phyloP scores from a whole-genome alignment of 352 stramenopile genomes.

The Globisporangium echinulatum region DNA sequence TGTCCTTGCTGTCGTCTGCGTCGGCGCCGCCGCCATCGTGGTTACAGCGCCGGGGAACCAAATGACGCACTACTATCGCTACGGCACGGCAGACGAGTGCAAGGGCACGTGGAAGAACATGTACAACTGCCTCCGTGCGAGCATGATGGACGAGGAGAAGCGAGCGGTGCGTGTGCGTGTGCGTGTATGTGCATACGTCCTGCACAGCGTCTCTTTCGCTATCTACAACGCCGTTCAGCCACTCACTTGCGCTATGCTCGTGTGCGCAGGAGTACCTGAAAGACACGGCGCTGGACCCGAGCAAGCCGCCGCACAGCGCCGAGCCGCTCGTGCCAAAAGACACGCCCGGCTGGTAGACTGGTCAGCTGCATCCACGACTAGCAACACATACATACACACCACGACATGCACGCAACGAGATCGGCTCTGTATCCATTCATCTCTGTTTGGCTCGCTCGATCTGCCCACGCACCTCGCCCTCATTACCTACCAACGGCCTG shows the following conservation, averaged over 20 bases:
- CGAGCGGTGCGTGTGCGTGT: conserved; percentile 23
- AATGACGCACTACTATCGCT: conserved; percentile 77
- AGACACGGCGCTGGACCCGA: conserved; percentile 56
- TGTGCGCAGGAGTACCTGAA: conserved; percentile 49
- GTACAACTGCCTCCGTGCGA: conserved; percentile 71
- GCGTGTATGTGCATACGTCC: not conserved
- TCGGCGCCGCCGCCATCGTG: no score
- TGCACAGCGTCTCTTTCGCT: no score
- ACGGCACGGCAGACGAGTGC: conserved; percentile 67
- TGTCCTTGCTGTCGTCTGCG: no score
- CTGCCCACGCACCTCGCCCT: not conserved
- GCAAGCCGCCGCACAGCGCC: conserved; percentile 38
- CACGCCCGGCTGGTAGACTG: conserved; percentile 55
- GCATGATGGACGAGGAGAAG: conserved; percentile 76
- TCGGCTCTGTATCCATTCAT: no score
- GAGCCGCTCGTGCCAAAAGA: conserved; percentile 67
- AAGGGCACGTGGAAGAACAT: conserved; percentile 79
- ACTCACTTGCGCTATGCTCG: not conserved
- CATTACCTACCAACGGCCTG: not conserved
- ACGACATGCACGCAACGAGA: no score
- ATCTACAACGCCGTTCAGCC: not conserved
- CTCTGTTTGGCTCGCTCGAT: not conserved
- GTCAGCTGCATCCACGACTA: not conserved
- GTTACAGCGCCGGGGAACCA: conserved; percentile 63
- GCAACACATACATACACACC: no score